These are phyloP conservation scores for Raddia distichophylla DNA, from an alignment of 176 grass and related monocot species.

Conservation along the genomic window DNA sequence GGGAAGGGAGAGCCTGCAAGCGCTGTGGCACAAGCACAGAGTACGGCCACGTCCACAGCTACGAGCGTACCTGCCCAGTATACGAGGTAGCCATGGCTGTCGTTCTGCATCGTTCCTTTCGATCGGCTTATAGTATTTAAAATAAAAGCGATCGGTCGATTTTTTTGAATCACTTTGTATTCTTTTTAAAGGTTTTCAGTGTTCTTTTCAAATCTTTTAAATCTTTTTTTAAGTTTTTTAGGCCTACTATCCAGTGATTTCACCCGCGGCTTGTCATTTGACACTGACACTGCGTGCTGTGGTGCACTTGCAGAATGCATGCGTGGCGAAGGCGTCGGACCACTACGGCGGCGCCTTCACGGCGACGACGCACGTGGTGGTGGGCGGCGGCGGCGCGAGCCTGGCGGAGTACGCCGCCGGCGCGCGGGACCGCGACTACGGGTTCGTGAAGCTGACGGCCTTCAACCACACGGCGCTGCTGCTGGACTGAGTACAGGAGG, in stretches of 20 bases:
- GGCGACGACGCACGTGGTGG: slow-evolving; percentile 91
- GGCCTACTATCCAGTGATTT: too few relatives aligned
- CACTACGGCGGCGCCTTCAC: slow-evolving; percentile 69
- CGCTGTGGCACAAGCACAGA: slow-evolving; percentile 86
- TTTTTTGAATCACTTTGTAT: too few relatives aligned
- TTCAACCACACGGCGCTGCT: slow-evolving; percentile 80
- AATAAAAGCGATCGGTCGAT: too few relatives aligned
- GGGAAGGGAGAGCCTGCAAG: slow-evolving; percentile 82
- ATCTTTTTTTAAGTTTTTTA: too few relatives aligned
- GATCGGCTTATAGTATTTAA: too few relatives aligned
- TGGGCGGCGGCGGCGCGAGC: slow-evolving; percentile 79
- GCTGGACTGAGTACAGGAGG: slow-evolving; percentile 87
- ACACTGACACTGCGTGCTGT: neutral
- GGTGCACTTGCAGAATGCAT: slow-evolving; percentile 57
- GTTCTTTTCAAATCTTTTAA: too few relatives aligned
- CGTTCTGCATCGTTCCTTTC: too few relatives aligned
- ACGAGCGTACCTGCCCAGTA: slow-evolving; percentile 89
- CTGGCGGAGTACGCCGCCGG: slow-evolving; percentile 61
- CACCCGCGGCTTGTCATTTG: too few relatives aligned
- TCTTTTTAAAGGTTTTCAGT: too few relatives aligned
- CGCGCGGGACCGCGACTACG: slow-evolving; percentile 68
- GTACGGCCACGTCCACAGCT: slow-evolving; percentile 85
- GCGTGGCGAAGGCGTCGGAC: slow-evolving; percentile 63
- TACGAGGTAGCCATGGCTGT: slow-evolving; percentile 84
- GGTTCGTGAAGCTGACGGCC: slow-evolving; percentile 79